Base-by-base conservation (phyloP, 768 basidiomycete species). In the Psilocybe cubensis region DNA sequence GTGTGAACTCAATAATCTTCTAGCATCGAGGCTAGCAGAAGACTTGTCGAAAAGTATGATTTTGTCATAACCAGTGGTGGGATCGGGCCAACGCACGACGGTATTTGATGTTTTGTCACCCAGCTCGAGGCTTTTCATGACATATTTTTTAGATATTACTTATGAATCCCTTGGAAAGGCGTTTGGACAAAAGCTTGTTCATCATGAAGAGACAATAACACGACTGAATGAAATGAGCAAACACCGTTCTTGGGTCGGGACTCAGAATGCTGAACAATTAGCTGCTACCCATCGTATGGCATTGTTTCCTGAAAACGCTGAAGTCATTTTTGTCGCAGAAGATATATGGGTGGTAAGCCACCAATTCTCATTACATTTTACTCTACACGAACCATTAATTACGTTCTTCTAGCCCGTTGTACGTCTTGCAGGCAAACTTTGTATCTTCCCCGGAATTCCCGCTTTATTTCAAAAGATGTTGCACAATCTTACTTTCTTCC, bases 401-500 rank as follows among this genome's bases (percentile, higher is more conserved):
- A 56, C 38, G 60, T 7, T 50, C 54, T 1, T 44, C 28, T 63
- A 92, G 91, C 95, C 95, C 23, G 92, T 97, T 11, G 87, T 96
- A 0, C 82, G 94, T 17, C 77, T 97, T 2, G 84, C 84, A 63
- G 89, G 91, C 21, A 96, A 92, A 74, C 79, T 97, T 14, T 96
- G 93, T 72, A 78, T 98, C 24, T 88, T 98, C 73, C 96, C 96
- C 0, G 96, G 96, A 27, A 92, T 97, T 43, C 96, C 96, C 0
- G 73, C 78, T 3, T 79, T 96, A 27, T 96, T 96, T 74, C 85
- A 89, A 64, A 84, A 83, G 70, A 88, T 98, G 79, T 74, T 97
- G 31, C 81, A 86, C 52, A 85, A 81, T 18, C 75, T 96, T 20
- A 83, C 83, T 12, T 84, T 84, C 8, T 92, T 86, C 69, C 74